Evolutionary conservation across 2,329 filamentous ascomycete species (phyloP), one percentile per base, ranked within the genome.

Genomic region (Ceratocystis ficicola): DNA sequence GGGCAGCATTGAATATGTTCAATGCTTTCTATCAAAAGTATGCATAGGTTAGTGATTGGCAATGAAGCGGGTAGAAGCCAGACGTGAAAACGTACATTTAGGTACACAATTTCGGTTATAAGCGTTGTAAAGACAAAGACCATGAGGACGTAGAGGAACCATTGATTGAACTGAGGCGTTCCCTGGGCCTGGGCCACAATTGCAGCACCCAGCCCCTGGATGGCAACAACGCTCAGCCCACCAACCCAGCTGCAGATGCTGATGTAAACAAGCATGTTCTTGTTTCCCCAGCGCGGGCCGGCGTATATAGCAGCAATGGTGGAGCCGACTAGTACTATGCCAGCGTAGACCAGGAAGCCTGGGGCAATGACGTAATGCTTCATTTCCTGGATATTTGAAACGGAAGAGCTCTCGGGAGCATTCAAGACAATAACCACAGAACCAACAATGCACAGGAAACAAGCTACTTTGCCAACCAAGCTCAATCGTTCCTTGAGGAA

Each of bases 201-300:
- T 20, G 93, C 93, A 65, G 93, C 86, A 64, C 94, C 94, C 55
- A 99, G 77, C 20, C 94, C 94, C 76, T 97, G 93, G 2, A 92
- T 97, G 17, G 90, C 88, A 65, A 97, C 94, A 7, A 97, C 94
- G 76, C 91, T 96, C 72, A 97, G 79, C 1, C 92, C 94, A 69
- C 94, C 94, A 68, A 97, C 86, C 80, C 95, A 83, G 77, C 91
- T 96, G 81, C 94, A 99, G 71, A 99, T 93, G 71, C 88, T 92
- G 70, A 99, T 85, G 76, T 99, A 97, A 44, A 97, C 91, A 75
- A 99, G 81, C 94, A 99, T 97, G 72, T 89, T 93, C 81, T 90
- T 93, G 78, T 95, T 96, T 62, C 92, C 94, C 74, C 93, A 99
- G 71, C 87, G 83, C 17, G 94, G 94, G 0, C 85, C 94, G 52